A percentile compares a stretch with the other conserved stretches of the same genome.
These are phyloP conservation scores for Nakaseomyces glabratus DNA, from an alignment of 1,139 yeast genomes.

Conservation along the genomic window DNA sequence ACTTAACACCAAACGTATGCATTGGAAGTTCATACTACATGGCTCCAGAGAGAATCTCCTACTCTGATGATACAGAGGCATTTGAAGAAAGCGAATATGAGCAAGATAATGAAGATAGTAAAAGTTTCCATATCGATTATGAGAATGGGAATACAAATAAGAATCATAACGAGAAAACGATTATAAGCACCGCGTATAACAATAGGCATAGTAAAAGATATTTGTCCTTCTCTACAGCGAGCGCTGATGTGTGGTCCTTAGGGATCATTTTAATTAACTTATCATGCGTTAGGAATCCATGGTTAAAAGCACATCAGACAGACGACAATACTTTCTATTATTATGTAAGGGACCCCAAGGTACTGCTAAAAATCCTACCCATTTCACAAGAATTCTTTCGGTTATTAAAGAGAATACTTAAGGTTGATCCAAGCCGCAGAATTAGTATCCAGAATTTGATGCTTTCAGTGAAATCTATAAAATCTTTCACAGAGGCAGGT, in stretches of 20 bases:
- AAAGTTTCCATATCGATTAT: too few relatives aligned
- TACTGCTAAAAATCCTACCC: slow-evolving; percentile 46
- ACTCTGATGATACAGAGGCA: slow-evolving; percentile 14
- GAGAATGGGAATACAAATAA: too few relatives aligned
- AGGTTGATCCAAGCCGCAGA: slow-evolving; percentile 59
- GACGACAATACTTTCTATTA: slow-evolving; percentile 52
- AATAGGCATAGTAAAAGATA: too few relatives aligned
- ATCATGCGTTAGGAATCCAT: slow-evolving; percentile 83
- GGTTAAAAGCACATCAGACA: slow-evolving; percentile 69
- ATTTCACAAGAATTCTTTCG: slow-evolving; percentile 43
- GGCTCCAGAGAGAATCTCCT: slow-evolving; percentile 78
- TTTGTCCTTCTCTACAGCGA: slow-evolving; percentile 44
- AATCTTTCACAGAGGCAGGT: slow-evolving; percentile 6
- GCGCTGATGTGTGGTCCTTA: slow-evolving; percentile 85
- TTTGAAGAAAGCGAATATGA: background rate
- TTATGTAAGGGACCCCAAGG: slow-evolving; percentile 41
- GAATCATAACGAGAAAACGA: too few relatives aligned
- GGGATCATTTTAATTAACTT: slow-evolving; percentile 75
- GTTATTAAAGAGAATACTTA: slow-evolving; percentile 48
- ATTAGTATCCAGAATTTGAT: slow-evolving; percentile 42
- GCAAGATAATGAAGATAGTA: too few relatives aligned
- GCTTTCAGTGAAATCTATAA: slow-evolving; percentile 10
- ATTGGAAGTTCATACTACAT: slow-evolving; percentile 85
- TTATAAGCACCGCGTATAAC: too few relatives aligned
- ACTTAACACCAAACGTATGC: slow-evolving; percentile 64